Percentiles rank a stretch among this genome's conserved stretches.
Evolutionary conservation across 345 rosid species (phyloP).

Genomic region (Populus simonii): DNA sequence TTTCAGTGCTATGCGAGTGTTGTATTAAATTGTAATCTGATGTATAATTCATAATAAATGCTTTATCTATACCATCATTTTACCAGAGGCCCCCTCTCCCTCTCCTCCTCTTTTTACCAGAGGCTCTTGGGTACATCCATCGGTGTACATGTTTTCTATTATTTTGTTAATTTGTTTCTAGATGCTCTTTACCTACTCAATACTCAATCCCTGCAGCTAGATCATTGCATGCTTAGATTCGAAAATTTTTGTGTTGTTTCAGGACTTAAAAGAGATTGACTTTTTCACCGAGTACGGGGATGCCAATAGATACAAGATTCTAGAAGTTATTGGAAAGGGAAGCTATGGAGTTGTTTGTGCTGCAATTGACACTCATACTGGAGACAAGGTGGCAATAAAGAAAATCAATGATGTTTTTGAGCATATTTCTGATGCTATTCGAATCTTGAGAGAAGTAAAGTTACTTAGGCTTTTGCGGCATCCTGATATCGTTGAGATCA

Average conservation of each 20-base stretch:
- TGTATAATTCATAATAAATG: neutral
- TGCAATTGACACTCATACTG: constrained; percentile 87
- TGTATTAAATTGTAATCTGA: no score
- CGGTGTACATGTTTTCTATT: neutral
- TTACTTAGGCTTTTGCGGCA: constrained; percentile 83
- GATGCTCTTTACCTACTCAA: neutral
- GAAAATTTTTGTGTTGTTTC: neutral
- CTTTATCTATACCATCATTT: neutral
- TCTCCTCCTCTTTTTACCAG: neutral
- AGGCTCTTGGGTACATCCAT: neutral
- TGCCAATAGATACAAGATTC: constrained; percentile 80
- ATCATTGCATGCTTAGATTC: neutral
- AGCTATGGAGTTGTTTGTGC: constrained; percentile 99
- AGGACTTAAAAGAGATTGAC: constrained; percentile 71
- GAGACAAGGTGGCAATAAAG: constrained; percentile 91
- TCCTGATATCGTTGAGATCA: constrained; percentile 93
- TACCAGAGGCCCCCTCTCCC: neutral
- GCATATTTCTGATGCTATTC: constrained; percentile 82
- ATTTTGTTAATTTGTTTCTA: neutral
- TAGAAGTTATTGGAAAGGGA: constrained; percentile 93
- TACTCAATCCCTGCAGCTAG: neutral
- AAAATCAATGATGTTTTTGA: constrained; percentile 87
- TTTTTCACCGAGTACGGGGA: constrained; percentile 97
- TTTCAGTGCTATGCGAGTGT: neutral
- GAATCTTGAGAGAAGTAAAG: constrained; percentile 91